Evolutionary conservation across 1,284 basidiomycete species (phyloP).

Genomic region (Boletus albobrunnescens): DNA sequence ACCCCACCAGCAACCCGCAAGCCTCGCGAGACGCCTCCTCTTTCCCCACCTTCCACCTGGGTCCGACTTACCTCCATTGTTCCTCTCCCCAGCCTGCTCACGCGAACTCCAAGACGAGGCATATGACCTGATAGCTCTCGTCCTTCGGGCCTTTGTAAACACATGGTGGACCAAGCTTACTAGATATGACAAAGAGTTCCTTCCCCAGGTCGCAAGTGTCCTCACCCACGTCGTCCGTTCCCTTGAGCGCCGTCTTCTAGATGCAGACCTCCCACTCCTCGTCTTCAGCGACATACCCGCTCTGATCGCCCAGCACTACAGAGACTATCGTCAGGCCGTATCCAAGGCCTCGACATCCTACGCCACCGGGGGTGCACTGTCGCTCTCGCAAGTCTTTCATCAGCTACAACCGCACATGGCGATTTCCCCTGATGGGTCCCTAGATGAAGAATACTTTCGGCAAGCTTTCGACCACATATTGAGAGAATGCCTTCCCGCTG

Average conservation of each 20-base stretch:
- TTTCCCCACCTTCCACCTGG: conserved; percentile 53
- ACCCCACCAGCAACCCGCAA: conserved; percentile 19
- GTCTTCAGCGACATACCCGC: conserved; percentile 58
- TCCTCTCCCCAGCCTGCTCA: conserved; percentile 40
- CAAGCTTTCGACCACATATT: conserved; percentile 71
- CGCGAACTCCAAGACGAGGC: conserved; percentile 62
- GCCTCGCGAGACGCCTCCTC: conserved; percentile 55
- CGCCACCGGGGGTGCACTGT: conserved; percentile 57
- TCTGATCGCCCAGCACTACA: conserved; percentile 66
- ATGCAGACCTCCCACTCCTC: conserved; percentile 55
- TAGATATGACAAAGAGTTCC: conserved; percentile 75
- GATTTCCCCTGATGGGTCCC: conserved; percentile 52
- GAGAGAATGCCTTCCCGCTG: conserved; percentile 58
- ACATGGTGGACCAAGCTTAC: conserved; percentile 82
- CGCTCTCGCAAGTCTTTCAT: conserved; percentile 67
- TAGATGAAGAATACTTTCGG: conserved; percentile 75
- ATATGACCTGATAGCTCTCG: conserved; percentile 74
- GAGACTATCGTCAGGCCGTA: conserved; percentile 66
- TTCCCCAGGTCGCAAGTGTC: conserved; percentile 64
- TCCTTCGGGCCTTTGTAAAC: conserved; percentile 69
- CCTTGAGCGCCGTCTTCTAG: conserved; percentile 55
- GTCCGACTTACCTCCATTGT: conserved; percentile 51
- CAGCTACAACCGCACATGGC: conserved; percentile 77
- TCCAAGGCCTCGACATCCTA: conserved; percentile 64
- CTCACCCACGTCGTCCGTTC: conserved; percentile 54